Percentiles rank a stretch among this genome's conserved stretches.
Evolutionary conservation across 257 asterid species (phyloP).

Genomic region (Striga asiatica): DNA sequence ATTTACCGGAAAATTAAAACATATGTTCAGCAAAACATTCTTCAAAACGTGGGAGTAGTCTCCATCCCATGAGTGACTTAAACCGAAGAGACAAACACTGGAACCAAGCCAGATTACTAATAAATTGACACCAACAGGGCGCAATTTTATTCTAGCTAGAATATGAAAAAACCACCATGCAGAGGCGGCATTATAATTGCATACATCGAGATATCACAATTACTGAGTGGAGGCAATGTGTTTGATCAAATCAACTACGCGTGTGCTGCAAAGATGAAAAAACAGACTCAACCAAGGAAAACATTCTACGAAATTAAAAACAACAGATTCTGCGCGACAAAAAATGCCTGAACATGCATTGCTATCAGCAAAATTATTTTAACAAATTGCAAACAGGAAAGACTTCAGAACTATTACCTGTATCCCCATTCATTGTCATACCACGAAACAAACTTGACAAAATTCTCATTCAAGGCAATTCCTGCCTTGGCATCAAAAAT

Average conservation of each 20-base stretch:
- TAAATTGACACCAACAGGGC: not conserved
- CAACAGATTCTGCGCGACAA: too few relatives aligned
- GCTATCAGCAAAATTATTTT: too few relatives aligned
- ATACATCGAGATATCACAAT: not conserved
- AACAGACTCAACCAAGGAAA: not conserved
- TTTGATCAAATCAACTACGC: constrained; percentile 63
- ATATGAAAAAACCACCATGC: constrained; percentile 6
- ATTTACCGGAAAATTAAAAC: not conserved
- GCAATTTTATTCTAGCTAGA: constrained; percentile 18
- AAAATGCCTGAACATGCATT: not conserved
- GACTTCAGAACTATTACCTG: too few relatives aligned
- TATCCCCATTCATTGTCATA: constrained; percentile 66
- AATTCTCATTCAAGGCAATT: constrained; percentile 44
- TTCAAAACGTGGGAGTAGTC: constrained; percentile 10
- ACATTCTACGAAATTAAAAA: too few relatives aligned
- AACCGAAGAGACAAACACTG: not conserved
- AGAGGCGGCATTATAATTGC: not conserved
- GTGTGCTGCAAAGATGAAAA: constrained; percentile 36
- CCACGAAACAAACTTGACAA: constrained; percentile 55
- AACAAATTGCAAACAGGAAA: too few relatives aligned
- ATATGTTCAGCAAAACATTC: constrained; percentile 3
- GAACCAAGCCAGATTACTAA: not conserved
- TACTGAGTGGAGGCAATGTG: constrained; percentile 48
- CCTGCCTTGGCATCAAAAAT: constrained; percentile 65
- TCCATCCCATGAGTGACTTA: constrained; percentile 10